Percentiles rank a stretch among this genome's conserved stretches.
Conservation (phyloP, 345 rosid genomes). For the Hibiscus mutabilis region DNA sequence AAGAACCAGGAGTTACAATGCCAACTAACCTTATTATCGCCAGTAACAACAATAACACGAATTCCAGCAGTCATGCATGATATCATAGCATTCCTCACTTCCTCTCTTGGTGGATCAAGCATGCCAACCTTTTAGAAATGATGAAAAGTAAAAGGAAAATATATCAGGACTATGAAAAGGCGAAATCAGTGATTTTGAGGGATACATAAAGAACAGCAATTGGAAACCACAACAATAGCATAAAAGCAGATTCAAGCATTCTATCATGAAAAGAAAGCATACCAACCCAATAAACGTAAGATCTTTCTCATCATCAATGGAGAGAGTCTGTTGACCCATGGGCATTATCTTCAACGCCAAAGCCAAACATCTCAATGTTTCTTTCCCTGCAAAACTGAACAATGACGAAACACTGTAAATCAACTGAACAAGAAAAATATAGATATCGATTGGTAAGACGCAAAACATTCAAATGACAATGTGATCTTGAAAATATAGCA, state of each 20-base stretch:
- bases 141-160: not conserved
- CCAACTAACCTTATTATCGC: conserved; percentile 86
- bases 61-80: conserved; percentile 98
- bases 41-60: conserved; percentile 98
- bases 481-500: not conserved
- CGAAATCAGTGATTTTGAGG: not conserved
- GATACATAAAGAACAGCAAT: not conserved
- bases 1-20: not conserved
- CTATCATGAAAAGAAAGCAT: conserved; percentile 50
- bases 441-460: not conserved
- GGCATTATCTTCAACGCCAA: conserved; percentile 85
- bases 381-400: conserved; percentile 90
- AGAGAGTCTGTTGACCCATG: conserved; percentile 56
- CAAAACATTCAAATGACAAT: no score
- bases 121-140: conserved; percentile 71
- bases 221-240: not conserved
- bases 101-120: conserved; percentile 98
- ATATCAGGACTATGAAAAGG: not conserved
- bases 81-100: conserved; percentile 92
- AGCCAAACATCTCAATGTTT: conserved; percentile 88
- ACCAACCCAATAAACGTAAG: conserved; percentile 99
- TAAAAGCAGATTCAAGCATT: not conserved
- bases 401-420: conserved; percentile 15
- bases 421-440: not conserved
- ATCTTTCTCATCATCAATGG: conserved; percentile 82